These are phyloP conservation scores for Aphanomyces euteiches DNA, from an alignment of 352 stramenopile genomes.

Conservation along the genomic window DNA sequence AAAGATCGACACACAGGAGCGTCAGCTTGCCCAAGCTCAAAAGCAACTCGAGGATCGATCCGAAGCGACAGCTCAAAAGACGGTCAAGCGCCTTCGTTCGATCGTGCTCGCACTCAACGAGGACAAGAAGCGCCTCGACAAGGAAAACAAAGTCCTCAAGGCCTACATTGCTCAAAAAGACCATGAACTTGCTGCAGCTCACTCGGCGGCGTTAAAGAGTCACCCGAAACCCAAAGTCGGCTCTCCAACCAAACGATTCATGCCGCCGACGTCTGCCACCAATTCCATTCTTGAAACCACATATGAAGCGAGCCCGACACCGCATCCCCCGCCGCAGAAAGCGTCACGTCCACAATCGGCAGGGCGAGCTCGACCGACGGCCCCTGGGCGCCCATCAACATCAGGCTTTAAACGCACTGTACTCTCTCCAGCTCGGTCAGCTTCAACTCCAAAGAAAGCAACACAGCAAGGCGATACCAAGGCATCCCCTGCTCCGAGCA, in stretches of 20 bases:
- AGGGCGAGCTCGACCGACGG: background rate
- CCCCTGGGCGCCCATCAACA: background rate
- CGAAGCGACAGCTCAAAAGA: constrained; percentile 24
- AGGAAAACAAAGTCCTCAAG: constrained; percentile 27
- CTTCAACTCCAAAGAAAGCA: too few species aligned
- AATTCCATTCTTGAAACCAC: too few species aligned
- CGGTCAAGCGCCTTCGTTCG: constrained; percentile 21
- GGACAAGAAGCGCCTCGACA: constrained; percentile 29
- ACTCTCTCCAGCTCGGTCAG: too few species aligned
- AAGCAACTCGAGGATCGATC: constrained; percentile 30
- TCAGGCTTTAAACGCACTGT: background rate
- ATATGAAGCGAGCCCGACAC: background rate
- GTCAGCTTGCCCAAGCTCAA: background rate
- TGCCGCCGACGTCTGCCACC: background rate
- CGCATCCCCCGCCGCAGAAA: background rate
- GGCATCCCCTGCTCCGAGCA: too few species aligned
- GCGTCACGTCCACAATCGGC: background rate
- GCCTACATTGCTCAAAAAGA: constrained; percentile 10
- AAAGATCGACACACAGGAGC: constrained; percentile 5
- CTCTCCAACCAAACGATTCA: background rate
- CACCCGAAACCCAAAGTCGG: constrained; percentile 4
- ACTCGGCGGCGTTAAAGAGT: background rate
- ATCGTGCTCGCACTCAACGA: constrained; percentile 26
- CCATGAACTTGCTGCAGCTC: background rate
- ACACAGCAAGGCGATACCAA: too few species aligned